Percentiles rank a stretch among this genome's conserved stretches.
phyloP scores from a whole-genome alignment of 768 basidiomycete genomes.

The Imleria badia region DNA sequence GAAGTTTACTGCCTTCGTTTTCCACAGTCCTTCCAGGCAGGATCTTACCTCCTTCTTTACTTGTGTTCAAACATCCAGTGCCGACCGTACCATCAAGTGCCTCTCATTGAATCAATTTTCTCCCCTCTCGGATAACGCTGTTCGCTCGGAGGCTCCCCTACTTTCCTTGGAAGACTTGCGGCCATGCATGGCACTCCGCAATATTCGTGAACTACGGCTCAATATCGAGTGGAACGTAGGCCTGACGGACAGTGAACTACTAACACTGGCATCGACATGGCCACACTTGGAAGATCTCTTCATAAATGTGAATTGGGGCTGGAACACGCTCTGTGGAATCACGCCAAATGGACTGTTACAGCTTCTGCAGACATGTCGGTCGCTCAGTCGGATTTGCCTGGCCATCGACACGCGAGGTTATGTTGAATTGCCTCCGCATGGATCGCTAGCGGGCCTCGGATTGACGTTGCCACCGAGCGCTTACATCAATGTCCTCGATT shows the following conservation, averaged over 20 bases:
- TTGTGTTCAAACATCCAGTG: not conserved
- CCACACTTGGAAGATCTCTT: no score
- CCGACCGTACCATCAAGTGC: not conserved
- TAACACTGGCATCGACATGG: no score
- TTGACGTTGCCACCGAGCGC: not conserved
- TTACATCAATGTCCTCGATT: no score
- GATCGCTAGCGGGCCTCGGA: not conserved
- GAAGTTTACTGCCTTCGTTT: not conserved
- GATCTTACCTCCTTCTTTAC: not conserved
- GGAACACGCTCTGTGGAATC: no score
- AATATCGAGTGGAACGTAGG: not conserved
- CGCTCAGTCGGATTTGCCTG: not conserved
- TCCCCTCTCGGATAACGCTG: not conserved
- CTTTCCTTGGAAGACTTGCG: not conserved
- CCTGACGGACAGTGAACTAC: not conserved
- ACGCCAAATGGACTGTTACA: not conserved
- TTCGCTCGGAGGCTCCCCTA: no score
- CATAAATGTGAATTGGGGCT: no score
- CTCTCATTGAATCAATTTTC: not conserved
- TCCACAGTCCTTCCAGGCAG: not conserved
- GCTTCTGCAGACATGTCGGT: not conserved
- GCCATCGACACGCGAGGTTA: slow-evolving; percentile 7
- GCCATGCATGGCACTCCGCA: not conserved
- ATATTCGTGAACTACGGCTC: not conserved
- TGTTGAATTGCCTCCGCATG: not conserved